These are phyloP conservation scores for Clausena lansium DNA, from an alignment of 345 rosid species.

Conservation along the genomic window DNA sequence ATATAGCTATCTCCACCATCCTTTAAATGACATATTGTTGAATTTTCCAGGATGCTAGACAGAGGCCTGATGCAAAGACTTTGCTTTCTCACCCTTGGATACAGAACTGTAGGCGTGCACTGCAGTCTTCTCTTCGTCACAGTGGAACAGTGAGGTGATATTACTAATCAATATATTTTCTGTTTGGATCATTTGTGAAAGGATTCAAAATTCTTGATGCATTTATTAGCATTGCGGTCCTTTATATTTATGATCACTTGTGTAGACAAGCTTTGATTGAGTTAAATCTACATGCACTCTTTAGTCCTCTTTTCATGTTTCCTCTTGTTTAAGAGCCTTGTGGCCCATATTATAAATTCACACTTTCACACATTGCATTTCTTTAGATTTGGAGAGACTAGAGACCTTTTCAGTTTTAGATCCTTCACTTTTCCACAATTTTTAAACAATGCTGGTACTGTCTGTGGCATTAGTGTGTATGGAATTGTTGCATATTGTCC, in stretches of 20 bases:
- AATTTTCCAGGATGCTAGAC: slow-evolving; percentile 82
- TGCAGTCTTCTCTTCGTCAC: slow-evolving; percentile 87
- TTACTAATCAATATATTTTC: neutral
- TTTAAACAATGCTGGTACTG: neutral
- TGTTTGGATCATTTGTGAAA: neutral
- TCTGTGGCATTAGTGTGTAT: neutral
- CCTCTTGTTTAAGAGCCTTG: neutral
- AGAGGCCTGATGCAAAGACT: slow-evolving; percentile 99
- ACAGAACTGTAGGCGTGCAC: slow-evolving; percentile 75
- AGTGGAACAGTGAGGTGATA: slow-evolving; percentile 73
- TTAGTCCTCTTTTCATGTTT: neutral
- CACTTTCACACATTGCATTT: neutral
- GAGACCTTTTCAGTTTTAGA: neutral
- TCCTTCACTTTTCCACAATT: no score
- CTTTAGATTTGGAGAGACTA: neutral
- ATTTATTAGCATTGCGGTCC: neutral
- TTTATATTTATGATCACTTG: neutral
- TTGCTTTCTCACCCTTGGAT: slow-evolving; percentile 99
- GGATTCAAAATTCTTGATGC: neutral
- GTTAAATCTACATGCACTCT: neutral
- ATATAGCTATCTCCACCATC: slow-evolving; percentile 5
- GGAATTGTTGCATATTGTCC: neutral
- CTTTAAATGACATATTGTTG: slow-evolving; percentile 17
- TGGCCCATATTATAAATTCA: neutral
- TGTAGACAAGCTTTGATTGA: neutral